phyloP scores from a whole-genome alignment of 441 rosid genomes.

The Flueggea neowawraea region DNA sequence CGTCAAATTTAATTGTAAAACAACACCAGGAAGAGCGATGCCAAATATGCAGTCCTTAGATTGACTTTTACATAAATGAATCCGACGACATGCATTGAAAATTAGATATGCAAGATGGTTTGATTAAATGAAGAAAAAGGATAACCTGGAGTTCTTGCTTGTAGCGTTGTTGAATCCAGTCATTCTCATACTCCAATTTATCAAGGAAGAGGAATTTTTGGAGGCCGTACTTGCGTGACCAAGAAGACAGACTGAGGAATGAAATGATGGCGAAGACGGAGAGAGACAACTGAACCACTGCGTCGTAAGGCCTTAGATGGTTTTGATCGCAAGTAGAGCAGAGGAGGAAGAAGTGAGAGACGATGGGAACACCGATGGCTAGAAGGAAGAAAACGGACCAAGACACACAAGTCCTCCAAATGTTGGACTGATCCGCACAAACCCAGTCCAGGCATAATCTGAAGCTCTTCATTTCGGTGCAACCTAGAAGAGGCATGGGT shows the following conservation, averaged over 20 bases:
- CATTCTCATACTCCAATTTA: slow-evolving; percentile 50
- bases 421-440: slow-evolving; percentile 55
- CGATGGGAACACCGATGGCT: slow-evolving; percentile 53
- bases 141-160: slow-evolving; percentile 58
- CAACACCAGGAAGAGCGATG: too few relatives aligned
- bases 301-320: slow-evolving; percentile 76
- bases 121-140: not conserved
- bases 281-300: slow-evolving; percentile 63
- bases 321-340: slow-evolving; percentile 63
- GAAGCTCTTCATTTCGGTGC: slow-evolving; percentile 36
- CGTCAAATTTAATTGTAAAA: too few relatives aligned
- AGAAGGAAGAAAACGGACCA: slow-evolving; percentile 73
- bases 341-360: slow-evolving; percentile 62
- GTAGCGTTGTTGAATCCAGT: slow-evolving; percentile 46
- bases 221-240: slow-evolving; percentile 80
- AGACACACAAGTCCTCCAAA: slow-evolving; percentile 46
- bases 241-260: slow-evolving; percentile 47
- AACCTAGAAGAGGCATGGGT: slow-evolving; percentile 10
- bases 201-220: slow-evolving; percentile 66
- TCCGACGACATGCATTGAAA: too few relatives aligned
- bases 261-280: slow-evolving; percentile 67
- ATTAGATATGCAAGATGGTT: too few relatives aligned
- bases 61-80: too few relatives aligned
- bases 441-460: slow-evolving; percentile 44
- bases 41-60: too few relatives aligned